Conservation (phyloP, 2,329 filamentous ascomycete species). For the Neopestalotiopsis clavispora region DNA sequence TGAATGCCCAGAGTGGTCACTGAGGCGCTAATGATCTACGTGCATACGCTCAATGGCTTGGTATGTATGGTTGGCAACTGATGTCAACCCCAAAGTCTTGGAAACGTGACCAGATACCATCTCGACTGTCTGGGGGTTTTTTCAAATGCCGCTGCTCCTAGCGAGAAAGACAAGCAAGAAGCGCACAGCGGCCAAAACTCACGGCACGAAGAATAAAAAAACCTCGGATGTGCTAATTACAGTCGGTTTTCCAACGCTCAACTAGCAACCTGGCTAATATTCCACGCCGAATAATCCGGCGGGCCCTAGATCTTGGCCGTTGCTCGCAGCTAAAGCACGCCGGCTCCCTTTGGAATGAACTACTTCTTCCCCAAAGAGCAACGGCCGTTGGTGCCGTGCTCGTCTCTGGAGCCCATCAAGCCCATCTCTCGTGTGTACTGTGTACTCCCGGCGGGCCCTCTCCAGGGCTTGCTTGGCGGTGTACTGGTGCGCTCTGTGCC, state of each 20-base stretch:
- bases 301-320: not conserved
- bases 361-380: not conserved
- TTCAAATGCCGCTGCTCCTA: not conserved
- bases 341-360: not conserved
- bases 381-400: conserved; percentile 5
- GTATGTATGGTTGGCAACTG: too few relatives aligned
- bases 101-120: too few relatives aligned
- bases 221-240: not conserved
- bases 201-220: not conserved
- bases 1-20: too few relatives aligned
- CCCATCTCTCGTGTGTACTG: not conserved
- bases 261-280: not conserved
- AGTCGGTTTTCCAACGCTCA: not conserved
- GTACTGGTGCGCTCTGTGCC: not conserved
- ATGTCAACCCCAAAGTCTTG: too few relatives aligned
- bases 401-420: too few relatives aligned
- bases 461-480: conserved; percentile 1
- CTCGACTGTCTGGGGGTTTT: too few relatives aligned
- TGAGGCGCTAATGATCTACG: too few relatives aligned
- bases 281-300: not conserved
- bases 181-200: not conserved
- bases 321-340: conserved; percentile 5
- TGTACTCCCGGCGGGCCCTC: not conserved
- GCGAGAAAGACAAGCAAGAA: not conserved
- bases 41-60: too few relatives aligned